Percentiles rank a stretch among this genome's conserved stretches.
These are phyloP conservation scores for Coleophoma cylindrospora DNA, from an alignment of 2,329 filamentous ascomycete genomes.

Conservation along the genomic window DNA sequence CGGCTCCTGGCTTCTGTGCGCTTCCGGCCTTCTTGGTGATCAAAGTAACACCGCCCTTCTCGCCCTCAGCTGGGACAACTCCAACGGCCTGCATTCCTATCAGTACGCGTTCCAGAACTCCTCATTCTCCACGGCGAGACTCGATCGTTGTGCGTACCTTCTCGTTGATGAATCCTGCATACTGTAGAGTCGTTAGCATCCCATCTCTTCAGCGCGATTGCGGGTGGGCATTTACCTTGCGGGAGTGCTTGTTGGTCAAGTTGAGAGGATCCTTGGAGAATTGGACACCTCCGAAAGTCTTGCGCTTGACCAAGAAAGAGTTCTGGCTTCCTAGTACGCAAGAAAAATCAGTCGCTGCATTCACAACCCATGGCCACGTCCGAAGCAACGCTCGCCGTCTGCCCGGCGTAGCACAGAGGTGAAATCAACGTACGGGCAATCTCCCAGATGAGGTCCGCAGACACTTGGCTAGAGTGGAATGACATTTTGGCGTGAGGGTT, in stretches of 20 bases:
- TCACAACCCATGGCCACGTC: too few relatives aligned
- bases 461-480: constrained; percentile 70
- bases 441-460: constrained; percentile 91
- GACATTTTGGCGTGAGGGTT: constrained; percentile 22
- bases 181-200: constrained; percentile 40
- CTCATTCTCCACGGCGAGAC: not conserved
- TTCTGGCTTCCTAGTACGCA: constrained; percentile 69
- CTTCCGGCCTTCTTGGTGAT: constrained; percentile 78
- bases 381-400: too few relatives aligned
- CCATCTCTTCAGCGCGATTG: too few relatives aligned
- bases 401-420: not conserved
- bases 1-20: constrained; percentile 67
- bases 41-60: constrained; percentile 77
- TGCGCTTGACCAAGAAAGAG: constrained; percentile 89
- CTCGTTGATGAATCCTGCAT: constrained; percentile 89
- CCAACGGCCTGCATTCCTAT: constrained; percentile 61
- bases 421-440: constrained; percentile 71
- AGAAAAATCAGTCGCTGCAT: constrained; percentile 7
- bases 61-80: constrained; percentile 54
- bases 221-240: constrained; percentile 63
- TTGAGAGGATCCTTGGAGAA: constrained; percentile 96
- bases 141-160: constrained; percentile 59
- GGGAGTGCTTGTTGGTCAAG: constrained; percentile 83
- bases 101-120: constrained; percentile 7
- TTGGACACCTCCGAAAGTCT: constrained; percentile 70